A percentile compares a stretch with the other conserved stretches of the same genome.
These are phyloP conservation scores for Magnaporthiopsis rhizophila DNA, from an alignment of 2,329 filamentous ascomycete genomes.

Conservation along the genomic window DNA sequence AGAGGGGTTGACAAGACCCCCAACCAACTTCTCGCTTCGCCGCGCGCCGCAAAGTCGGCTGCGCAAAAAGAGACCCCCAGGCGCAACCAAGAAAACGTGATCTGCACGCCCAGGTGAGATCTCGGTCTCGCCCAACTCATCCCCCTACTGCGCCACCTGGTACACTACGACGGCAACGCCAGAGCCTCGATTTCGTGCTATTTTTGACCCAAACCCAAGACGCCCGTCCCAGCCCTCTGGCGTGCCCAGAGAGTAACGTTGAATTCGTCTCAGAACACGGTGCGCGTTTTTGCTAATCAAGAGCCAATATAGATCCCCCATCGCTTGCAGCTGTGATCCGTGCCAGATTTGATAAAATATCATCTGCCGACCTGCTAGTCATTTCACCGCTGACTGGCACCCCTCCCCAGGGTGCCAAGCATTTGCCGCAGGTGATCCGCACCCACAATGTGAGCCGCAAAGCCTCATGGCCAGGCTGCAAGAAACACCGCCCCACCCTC, in stretches of 20 bases:
- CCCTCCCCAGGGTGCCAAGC: not conserved
- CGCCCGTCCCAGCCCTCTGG: too few species aligned
- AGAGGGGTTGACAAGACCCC: not conserved
- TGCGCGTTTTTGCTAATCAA: too few species aligned
- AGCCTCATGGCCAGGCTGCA: not conserved
- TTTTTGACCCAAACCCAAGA: not conserved
- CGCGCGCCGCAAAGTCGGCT: not conserved
- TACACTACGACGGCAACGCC: not conserved
- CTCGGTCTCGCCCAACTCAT: not conserved
- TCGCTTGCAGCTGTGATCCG: too few species aligned
- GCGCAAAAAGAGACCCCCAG: not conserved
- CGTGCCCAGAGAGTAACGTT: too few species aligned
- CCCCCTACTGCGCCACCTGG: not conserved
- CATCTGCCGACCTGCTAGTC: too few species aligned
- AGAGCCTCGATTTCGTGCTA: not conserved
- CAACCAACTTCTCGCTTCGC: not conserved
- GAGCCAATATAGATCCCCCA: too few species aligned
- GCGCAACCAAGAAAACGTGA: not conserved
- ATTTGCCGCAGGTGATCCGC: not conserved
- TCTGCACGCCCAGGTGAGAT: not conserved
- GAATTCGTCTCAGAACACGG: too few species aligned
- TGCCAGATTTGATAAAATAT: too few species aligned
- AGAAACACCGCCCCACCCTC: not conserved
- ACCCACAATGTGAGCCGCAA: not conserved
- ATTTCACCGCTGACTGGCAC: not conserved